A percentile compares a stretch with the other conserved stretches of the same genome.
Evolutionary conservation across 2,329 filamentous ascomycete genomes (phyloP).

Genomic region (Pezicula carpinea): DNA sequence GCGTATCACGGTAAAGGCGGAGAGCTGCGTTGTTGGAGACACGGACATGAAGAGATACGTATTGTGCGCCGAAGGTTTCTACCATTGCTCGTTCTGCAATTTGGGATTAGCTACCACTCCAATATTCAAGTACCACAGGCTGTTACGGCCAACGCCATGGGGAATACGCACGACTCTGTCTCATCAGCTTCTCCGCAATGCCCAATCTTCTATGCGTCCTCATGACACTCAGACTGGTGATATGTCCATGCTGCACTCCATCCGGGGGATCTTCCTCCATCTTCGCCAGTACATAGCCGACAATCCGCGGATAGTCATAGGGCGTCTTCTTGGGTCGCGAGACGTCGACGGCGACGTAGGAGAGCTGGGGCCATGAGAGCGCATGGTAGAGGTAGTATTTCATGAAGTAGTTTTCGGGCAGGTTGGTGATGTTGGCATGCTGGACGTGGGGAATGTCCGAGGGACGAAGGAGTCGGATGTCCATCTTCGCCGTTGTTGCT

Average conservation of each 20-base stretch:
- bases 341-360: slow-evolving; percentile 92
- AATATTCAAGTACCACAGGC: background rate
- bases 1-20: slow-evolving; percentile 86
- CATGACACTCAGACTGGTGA: slow-evolving; percentile 94
- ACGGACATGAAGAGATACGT: slow-evolving; percentile 94
- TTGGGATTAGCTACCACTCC: slow-evolving; percentile 3
- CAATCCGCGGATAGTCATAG: slow-evolving; percentile 92
- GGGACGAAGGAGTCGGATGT: slow-evolving; percentile 81
- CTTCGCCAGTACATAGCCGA: slow-evolving; percentile 98
- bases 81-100: slow-evolving; percentile 85
- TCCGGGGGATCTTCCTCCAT: slow-evolving; percentile 98
- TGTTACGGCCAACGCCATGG: background rate
- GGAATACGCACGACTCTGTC: slow-evolving; percentile 74
- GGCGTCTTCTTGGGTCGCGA: slow-evolving; percentile 71
- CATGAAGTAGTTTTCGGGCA: slow-evolving; percentile 99
- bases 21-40: slow-evolving; percentile 89
- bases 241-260: slow-evolving; percentile 90
- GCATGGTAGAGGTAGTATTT: slow-evolving; percentile 99
- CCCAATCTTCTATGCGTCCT: slow-evolving; percentile 86
- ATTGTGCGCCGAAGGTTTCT: slow-evolving; percentile 84
- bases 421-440: slow-evolving; percentile 97
- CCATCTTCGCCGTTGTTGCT: slow-evolving; percentile 59
- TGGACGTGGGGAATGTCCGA: slow-evolving; percentile 89
- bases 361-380: slow-evolving; percentile 94
- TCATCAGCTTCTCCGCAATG: slow-evolving; percentile 95